Conservation (phyloP, 768 basidiomycete species). For the Amyloporia xantha region DNA sequence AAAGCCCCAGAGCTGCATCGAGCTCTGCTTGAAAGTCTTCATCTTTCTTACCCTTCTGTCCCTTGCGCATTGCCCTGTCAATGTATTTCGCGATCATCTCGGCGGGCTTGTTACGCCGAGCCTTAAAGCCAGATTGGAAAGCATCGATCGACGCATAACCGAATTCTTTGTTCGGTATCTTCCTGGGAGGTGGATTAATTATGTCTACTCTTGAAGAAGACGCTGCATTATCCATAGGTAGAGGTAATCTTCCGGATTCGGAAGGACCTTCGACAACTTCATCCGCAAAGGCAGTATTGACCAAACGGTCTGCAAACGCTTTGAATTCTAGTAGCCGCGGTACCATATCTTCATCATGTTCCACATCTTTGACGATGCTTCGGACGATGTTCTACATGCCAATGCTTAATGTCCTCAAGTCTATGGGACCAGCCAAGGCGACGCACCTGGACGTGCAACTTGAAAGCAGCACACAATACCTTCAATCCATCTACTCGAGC, state of each 20-base stretch:
- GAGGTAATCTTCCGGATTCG: conserved; percentile 1
- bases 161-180: conserved; percentile 47
- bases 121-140: conserved; percentile 68
- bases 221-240: background rate
- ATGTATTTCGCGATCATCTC: conserved; percentile 92
- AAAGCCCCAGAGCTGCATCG: conserved; percentile 64
- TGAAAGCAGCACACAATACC: conserved; percentile 55
- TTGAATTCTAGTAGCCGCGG: conserved; percentile 64
- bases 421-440: no score
- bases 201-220: conserved; percentile 4
- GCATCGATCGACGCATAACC: conserved; percentile 64
- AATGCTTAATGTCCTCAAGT: no score
- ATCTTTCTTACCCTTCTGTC: conserved; percentile 67
- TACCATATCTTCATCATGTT: conserved; percentile 74
- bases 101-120: conserved; percentile 74
- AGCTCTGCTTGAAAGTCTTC: conserved; percentile 55
- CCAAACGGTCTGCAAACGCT: conserved; percentile 43
- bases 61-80: conserved; percentile 80
- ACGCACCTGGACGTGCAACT: conserved; percentile 49
- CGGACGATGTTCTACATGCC: conserved; percentile 58
- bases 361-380: conserved; percentile 56
- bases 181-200: conserved; percentile 29
- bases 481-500: conserved; percentile 47
- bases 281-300: conserved; percentile 46
- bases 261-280: conserved; percentile 23